phyloP scores from a whole-genome alignment of 2,329 filamentous ascomycete species.

The Ophiostoma quercus region DNA sequence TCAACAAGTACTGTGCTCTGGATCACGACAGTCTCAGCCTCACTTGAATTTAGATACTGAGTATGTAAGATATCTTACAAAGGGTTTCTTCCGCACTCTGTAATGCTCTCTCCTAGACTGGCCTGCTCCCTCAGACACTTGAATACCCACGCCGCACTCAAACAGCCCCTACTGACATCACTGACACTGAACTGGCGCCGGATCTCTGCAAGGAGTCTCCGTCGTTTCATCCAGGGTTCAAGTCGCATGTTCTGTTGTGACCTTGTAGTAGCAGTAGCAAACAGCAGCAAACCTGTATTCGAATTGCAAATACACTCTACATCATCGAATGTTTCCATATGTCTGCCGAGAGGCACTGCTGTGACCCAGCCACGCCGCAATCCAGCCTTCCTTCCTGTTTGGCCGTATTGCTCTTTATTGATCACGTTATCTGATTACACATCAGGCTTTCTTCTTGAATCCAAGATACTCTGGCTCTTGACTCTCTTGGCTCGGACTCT shows the following conservation, averaged over 20 bases:
- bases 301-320: too few species aligned
- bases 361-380: background rate
- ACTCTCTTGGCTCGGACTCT: background rate
- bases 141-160: background rate
- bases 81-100: too few species aligned
- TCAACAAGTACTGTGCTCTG: background rate
- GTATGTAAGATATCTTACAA: too few species aligned
- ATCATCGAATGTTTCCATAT: background rate
- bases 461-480: background rate
- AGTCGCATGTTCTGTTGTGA: constrained; percentile 1
- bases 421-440: constrained; percentile 5
- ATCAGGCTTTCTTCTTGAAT: background rate
- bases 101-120: too few species aligned
- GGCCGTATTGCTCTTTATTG: background rate
- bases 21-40: background rate
- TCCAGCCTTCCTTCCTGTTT: background rate
- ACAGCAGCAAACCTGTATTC: too few species aligned
- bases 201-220: constrained; percentile 8
- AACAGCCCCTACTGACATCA: background rate
- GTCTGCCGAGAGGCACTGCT: too few species aligned
- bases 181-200: constrained; percentile 1
- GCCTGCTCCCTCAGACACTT: background rate
- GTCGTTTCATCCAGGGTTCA: background rate
- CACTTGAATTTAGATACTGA: background rate
- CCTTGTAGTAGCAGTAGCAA: background rate